A percentile compares a stretch with the other conserved stretches of the same genome.
phyloP scores from a whole-genome alignment of 2,329 filamentous ascomycete species.

The Nectriaceae sp. region DNA sequence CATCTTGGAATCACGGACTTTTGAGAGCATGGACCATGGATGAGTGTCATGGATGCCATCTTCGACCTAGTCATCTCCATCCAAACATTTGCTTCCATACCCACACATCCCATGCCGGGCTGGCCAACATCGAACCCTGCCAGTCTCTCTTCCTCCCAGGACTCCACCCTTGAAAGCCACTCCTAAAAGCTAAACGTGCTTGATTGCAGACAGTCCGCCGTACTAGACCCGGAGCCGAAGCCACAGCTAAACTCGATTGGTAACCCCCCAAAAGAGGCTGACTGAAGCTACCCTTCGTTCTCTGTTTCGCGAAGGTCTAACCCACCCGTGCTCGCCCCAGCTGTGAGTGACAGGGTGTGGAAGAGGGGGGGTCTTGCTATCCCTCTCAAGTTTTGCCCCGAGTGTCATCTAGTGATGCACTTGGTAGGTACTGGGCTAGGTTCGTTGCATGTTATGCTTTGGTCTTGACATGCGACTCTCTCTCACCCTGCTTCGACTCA shows the following conservation, averaged over 20 bases:
- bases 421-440: constrained; percentile 20
- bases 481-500: constrained; percentile 17
- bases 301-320: constrained; percentile 21
- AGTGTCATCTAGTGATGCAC: constrained; percentile 24
- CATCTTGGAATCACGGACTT: not conserved
- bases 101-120: constrained; percentile 1
- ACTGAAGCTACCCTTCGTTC: constrained; percentile 23
- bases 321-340: constrained; percentile 20
- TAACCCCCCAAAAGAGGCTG: constrained; percentile 23
- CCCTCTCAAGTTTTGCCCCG: constrained; percentile 10
- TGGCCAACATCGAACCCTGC: constrained; percentile 22
- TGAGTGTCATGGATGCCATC: too few relatives aligned
- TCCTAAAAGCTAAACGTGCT: constrained; percentile 28
- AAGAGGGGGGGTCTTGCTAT: constrained; percentile 25
- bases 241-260: constrained; percentile 27
- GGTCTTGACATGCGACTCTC: constrained; percentile 17
- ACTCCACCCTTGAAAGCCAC: constrained; percentile 22
- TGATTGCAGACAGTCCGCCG: constrained; percentile 13
- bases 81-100: too few relatives aligned
- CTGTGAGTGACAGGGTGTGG: constrained; percentile 14
- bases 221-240: constrained; percentile 27
- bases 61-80: too few relatives aligned
- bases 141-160: constrained; percentile 16
- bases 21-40: not conserved
- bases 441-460: constrained; percentile 24